These are phyloP conservation scores for Sphaerulina vaccinii DNA, from an alignment of 2,329 filamentous ascomycete species.

Conservation along the genomic window DNA sequence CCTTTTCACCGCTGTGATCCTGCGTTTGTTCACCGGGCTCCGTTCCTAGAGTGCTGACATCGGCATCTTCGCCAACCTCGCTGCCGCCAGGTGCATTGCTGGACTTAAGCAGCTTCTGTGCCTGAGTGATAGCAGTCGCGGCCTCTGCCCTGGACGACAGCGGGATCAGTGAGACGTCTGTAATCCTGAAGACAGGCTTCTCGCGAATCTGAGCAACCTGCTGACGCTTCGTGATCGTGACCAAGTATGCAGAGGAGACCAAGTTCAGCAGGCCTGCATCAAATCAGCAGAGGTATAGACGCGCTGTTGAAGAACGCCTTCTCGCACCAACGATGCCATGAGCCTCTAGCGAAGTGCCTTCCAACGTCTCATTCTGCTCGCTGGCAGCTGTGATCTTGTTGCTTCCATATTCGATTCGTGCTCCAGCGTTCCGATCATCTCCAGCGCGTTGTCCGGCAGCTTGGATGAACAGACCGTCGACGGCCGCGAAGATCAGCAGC, in stretches of 20 bases:
- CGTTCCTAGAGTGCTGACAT: constrained; percentile 36
- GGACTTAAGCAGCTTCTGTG: constrained; percentile 34
- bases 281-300: constrained; percentile 10
- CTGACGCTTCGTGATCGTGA: constrained; percentile 81
- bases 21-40: constrained; percentile 27
- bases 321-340: constrained; percentile 57
- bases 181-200: constrained; percentile 79
- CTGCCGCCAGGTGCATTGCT: constrained; percentile 25
- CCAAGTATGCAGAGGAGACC: constrained; percentile 75
- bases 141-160: constrained; percentile 65
- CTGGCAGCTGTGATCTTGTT: constrained; percentile 51
- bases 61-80: constrained; percentile 31
- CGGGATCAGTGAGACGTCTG: constrained; percentile 87
- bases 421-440: constrained; percentile 8
- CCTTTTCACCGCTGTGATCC: constrained; percentile 18
- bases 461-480: constrained; percentile 80
- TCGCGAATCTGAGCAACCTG: constrained; percentile 86
- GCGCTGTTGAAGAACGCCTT: neutral
- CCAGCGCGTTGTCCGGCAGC: constrained; percentile 57
- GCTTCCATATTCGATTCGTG: constrained; percentile 42
- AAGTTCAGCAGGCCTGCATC: constrained; percentile 75
- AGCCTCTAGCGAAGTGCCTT: constrained; percentile 44
- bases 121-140: constrained; percentile 31
- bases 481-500: constrained; percentile 69
- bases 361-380: constrained; percentile 38